These are phyloP conservation scores for Fusarium odoratissimum DNA, from an alignment of 2,329 filamentous ascomycete species.

Conservation along the genomic window DNA sequence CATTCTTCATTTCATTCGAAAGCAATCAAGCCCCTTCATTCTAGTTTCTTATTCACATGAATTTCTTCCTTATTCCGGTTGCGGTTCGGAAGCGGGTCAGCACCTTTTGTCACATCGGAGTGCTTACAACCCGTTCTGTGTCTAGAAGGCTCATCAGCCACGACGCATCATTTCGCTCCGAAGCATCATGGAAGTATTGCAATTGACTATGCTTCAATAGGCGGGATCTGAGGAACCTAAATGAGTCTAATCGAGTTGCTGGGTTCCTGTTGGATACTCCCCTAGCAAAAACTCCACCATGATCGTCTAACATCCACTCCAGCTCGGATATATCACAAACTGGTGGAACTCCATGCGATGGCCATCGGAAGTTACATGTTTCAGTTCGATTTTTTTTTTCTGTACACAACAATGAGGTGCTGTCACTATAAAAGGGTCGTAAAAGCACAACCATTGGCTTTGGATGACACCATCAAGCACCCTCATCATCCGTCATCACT, in stretches of 20 bases:
- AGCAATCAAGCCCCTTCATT: too few species aligned
- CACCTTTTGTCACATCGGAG: background rate
- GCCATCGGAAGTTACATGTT: background rate
- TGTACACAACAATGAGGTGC: fast-evolving
- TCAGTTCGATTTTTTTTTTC: background rate
- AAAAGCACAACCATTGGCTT: background rate
- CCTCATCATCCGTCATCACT: background rate
- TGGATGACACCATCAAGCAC: background rate
- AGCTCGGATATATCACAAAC: constrained; percentile 4
- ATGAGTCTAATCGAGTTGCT: background rate
- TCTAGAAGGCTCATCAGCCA: too few species aligned
- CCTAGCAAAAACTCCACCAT: background rate
- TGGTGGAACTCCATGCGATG: background rate
- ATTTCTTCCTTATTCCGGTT: too few species aligned
- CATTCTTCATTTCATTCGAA: too few species aligned
- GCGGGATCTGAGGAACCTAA: background rate
- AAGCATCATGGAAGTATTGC: background rate
- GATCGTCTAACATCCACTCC: background rate
- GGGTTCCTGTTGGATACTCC: background rate
- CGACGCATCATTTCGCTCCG: background rate
- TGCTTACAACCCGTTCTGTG: background rate
- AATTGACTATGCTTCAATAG: background rate
- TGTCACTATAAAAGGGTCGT: background rate
- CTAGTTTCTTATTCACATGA: too few species aligned
- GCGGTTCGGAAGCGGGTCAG: background rate